phyloP scores from a whole-genome alignment of 768 basidiomycete species.

The Imleria badia region DNA sequence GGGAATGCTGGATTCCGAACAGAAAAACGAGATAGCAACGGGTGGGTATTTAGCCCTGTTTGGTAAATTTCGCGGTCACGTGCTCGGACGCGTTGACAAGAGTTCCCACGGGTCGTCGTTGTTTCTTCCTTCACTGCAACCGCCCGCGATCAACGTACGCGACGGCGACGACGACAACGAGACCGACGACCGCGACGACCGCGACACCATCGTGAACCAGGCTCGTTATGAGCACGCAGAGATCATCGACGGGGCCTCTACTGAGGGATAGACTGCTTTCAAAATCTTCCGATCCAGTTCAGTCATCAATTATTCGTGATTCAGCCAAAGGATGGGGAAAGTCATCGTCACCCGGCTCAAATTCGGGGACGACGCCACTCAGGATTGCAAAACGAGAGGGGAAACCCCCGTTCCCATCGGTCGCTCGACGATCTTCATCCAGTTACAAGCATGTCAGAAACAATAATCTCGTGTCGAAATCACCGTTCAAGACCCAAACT shows the following conservation, averaged over 20 bases:
- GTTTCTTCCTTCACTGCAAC: slow-evolving; percentile 15
- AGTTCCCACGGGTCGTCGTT: slow-evolving; percentile 29
- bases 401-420: slow-evolving; percentile 42
- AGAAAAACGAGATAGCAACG: no score
- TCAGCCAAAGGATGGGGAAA: slow-evolving; percentile 66
- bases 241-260: slow-evolving; percentile 40
- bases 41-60: slow-evolving; percentile 14
- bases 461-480: slow-evolving; percentile 81
- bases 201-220: slow-evolving; percentile 2
- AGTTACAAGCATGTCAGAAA: slow-evolving; percentile 77
- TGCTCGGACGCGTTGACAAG: slow-evolving; percentile 24
- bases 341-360: slow-evolving; percentile 33
- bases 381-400: slow-evolving; percentile 73
- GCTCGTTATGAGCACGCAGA: slow-evolving; percentile 30
- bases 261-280: slow-evolving; percentile 60
- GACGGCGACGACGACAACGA: slow-evolving; percentile 19
- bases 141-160: slow-evolving; percentile 6
- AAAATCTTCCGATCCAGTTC: slow-evolving; percentile 63
- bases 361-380: slow-evolving; percentile 56
- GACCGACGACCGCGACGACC: slow-evolving; percentile 21
- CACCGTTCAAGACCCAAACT: slow-evolving; percentile 75
- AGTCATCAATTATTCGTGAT: slow-evolving; percentile 60
- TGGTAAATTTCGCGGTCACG: slow-evolving; percentile 27
- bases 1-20: no score
- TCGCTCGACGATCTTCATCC: slow-evolving; percentile 71